phyloP scores from a whole-genome alignment of 139 green algal species.

The Micromonas commoda region DNA sequence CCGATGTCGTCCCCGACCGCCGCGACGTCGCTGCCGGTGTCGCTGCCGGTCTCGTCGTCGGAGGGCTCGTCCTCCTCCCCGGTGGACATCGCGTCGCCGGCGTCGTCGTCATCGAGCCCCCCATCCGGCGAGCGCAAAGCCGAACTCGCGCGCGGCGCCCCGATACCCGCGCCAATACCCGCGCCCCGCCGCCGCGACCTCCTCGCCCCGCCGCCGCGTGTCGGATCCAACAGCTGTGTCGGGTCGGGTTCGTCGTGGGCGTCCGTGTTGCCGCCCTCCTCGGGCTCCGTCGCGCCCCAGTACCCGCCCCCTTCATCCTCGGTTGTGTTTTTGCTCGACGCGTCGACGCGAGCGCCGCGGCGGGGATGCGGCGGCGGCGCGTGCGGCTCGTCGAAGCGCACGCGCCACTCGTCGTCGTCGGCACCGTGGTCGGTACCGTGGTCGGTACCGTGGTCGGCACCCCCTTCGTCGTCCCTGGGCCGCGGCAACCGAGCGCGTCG shows the following conservation, averaged over 20 bases:
- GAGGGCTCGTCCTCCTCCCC: background rate
- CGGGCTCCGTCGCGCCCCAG: background rate
- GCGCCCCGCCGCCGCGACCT: background rate
- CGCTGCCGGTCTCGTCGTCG: background rate
- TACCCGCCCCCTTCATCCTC: background rate
- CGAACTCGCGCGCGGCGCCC: background rate
- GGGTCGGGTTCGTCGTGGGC: background rate
- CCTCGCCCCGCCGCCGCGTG: too few species aligned
- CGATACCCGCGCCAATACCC: background rate
- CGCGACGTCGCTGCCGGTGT: background rate
- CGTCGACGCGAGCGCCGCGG: too few species aligned
- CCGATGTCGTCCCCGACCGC: too few species aligned
- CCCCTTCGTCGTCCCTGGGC: too few species aligned
- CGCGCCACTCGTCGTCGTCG: too few species aligned
- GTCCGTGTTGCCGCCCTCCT: background rate
- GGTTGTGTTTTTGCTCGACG: background rate
- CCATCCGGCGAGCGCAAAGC: background rate
- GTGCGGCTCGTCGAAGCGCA: background rate
- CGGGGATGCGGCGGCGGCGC: too few species aligned
- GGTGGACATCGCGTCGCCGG: too few species aligned
- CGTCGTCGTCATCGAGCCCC: background rate
- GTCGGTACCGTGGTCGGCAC: too few species aligned
- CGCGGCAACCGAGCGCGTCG: too few species aligned
- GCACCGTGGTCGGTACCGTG: too few species aligned
- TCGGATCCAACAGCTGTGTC: background rate